These are phyloP conservation scores for Amanita pallidorosea DNA, from an alignment of 768 basidiomycete genomes.

Conservation along the genomic window DNA sequence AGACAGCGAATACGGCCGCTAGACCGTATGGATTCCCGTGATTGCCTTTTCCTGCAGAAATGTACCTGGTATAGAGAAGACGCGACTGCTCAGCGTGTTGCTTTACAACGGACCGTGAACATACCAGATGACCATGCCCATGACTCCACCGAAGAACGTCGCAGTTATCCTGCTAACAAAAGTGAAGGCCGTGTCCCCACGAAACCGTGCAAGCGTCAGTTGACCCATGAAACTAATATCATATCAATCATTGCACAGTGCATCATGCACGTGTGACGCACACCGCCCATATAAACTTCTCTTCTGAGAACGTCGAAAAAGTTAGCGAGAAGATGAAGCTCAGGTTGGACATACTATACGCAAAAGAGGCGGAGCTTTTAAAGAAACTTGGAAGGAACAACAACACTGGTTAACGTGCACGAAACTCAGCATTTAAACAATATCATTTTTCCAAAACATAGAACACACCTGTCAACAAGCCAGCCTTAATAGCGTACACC, in stretches of 20 bases:
- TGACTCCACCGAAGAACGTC: conserved; percentile 54
- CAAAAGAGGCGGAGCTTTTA: conserved; percentile 40
- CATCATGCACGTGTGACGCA: conserved; percentile 19
- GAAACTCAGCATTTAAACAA: background rate
- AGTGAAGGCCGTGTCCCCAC: conserved; percentile 69
- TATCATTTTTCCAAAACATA: background rate
- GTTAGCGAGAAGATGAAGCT: conserved; percentile 13
- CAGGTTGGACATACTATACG: conserved; percentile 31
- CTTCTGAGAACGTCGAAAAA: conserved; percentile 23
- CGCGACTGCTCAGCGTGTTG: background rate
- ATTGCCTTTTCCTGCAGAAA: conserved; percentile 46
- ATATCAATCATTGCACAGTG: background rate
- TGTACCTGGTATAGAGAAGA: conserved; percentile 38
- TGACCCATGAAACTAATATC: conserved; percentile 59
- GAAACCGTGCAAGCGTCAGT: conserved; percentile 56
- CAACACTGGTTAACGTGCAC: conserved; percentile 27
- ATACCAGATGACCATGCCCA: conserved; percentile 61
- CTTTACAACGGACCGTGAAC: conserved; percentile 10
- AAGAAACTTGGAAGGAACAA: conserved; percentile 53
- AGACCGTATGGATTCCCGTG: conserved; percentile 59
- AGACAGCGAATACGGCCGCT: conserved; percentile 55
- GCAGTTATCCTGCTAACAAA: conserved; percentile 47
- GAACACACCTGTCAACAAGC: conserved; percentile 42
- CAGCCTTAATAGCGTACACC: conserved; percentile 65
- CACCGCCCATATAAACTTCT: conserved; percentile 66